These are phyloP conservation scores for Mycena rosella DNA, from an alignment of 768 basidiomycete genomes.

Conservation along the genomic window DNA sequence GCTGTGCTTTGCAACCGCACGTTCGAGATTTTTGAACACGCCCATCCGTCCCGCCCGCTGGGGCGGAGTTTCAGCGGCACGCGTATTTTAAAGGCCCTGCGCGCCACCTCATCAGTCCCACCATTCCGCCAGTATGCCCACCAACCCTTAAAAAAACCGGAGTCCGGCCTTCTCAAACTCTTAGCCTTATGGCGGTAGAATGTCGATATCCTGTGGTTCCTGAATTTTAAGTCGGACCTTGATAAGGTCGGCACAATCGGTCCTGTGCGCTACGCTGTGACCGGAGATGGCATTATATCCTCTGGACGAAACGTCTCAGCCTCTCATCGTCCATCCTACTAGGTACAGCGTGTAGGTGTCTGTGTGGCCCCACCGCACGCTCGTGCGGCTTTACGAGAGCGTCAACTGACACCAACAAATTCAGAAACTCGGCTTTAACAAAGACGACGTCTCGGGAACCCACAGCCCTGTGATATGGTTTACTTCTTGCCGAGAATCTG, in stretches of 20 bases:
- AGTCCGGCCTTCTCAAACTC: not conserved
- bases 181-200: not conserved
- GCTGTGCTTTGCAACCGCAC: not conserved
- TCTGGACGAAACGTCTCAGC: not conserved
- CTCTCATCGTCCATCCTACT: not conserved
- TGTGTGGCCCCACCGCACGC: not conserved
- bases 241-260: constrained; percentile 11
- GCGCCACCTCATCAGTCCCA: too few species aligned
- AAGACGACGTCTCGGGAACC: not conserved
- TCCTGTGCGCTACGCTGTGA: constrained; percentile 6
- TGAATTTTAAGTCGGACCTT: constrained; percentile 3
- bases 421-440: constrained; percentile 4
- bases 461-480: constrained; percentile 16
- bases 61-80: too few species aligned
- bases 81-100: too few species aligned
- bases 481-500: not conserved
- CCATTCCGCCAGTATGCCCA: too few species aligned
- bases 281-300: not conserved
- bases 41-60: not conserved
- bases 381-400: not conserved
- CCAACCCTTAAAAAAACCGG: too few species aligned
- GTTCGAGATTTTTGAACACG: not conserved
- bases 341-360: not conserved
- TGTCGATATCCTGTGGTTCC: not conserved
- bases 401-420: constrained; percentile 12